Conservation (phyloP, 768 basidiomycete genomes). For the Pleurotus tuber-regium region DNA sequence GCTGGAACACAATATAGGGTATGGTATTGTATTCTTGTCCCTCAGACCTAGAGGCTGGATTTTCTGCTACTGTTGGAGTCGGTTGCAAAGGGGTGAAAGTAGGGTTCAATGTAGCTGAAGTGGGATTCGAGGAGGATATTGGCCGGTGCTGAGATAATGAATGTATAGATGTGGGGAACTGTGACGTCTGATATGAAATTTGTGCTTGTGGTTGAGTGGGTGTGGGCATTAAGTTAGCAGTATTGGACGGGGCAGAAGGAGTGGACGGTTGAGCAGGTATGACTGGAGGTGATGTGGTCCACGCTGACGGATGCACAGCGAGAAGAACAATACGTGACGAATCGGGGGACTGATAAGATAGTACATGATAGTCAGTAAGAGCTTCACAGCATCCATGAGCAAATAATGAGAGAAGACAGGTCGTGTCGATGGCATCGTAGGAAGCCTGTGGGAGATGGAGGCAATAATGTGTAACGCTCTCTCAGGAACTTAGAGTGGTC, state of each 20-base stretch:
- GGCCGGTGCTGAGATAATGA: constrained; percentile 3
- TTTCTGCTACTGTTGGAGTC: constrained; percentile 17
- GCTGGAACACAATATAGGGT: constrained; percentile 36
- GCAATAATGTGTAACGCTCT: too few relatives aligned
- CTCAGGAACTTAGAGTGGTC: too few relatives aligned
- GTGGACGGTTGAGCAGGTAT: constrained; percentile 18
- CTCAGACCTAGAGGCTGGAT: neutral
- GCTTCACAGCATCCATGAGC: constrained; percentile 9
- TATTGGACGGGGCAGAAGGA: constrained; percentile 6
- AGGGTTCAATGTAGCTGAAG: constrained; percentile 5
- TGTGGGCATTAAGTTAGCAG: constrained; percentile 4
- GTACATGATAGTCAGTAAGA: constrained; percentile 11
- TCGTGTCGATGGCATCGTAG: too few relatives aligned
- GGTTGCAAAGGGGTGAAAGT: constrained; percentile 16
- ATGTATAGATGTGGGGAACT: neutral
- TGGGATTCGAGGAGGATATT: constrained; percentile 16
- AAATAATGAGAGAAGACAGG: neutral
- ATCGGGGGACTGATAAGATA: constrained; percentile 41
- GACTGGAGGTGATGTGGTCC: constrained; percentile 55
- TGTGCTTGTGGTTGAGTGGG: constrained; percentile 17
- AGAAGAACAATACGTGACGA: constrained; percentile 68
- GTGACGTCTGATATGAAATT: neutral
- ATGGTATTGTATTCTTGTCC: constrained; percentile 11
- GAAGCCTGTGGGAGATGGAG: too few relatives aligned
- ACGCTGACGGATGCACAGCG: constrained; percentile 78